phyloP scores from a whole-genome alignment of 2,329 filamentous ascomycete species.

The Chalaropsis thielavioides region DNA sequence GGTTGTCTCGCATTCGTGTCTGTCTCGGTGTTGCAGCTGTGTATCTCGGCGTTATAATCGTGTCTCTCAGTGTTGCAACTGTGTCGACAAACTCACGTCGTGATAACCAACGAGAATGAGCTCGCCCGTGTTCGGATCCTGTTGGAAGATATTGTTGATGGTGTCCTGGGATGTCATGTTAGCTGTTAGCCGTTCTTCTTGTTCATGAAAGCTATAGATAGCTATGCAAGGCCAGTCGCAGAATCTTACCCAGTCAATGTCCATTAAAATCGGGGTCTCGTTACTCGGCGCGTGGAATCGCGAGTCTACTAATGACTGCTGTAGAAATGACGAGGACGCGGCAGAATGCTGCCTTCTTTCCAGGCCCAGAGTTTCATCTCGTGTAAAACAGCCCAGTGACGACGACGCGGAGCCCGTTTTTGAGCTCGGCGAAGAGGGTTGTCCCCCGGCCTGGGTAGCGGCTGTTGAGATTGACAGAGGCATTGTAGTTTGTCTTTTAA shows the following conservation, averaged over 20 bases:
- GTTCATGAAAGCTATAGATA: neutral
- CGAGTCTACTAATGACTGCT: neutral
- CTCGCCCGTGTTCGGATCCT: constrained; percentile 28
- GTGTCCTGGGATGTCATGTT: constrained; percentile 22
- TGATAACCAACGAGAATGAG: constrained; percentile 28
- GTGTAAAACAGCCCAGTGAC: neutral
- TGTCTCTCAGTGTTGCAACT: constrained; percentile 22
- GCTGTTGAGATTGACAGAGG: neutral
- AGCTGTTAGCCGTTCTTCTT: neutral
- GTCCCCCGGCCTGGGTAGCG: neutral
- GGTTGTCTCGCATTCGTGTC: neutral
- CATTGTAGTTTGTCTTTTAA: neutral
- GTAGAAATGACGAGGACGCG: neutral
- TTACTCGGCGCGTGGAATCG: neutral
- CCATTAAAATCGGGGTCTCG: neutral
- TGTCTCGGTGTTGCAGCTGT: constrained; percentile 21
- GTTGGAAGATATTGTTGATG: constrained; percentile 27
- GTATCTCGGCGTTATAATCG: no score
- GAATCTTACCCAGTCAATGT: constrained; percentile 11
- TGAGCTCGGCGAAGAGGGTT: neutral
- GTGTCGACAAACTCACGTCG: constrained; percentile 25
- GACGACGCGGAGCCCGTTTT: neutral
- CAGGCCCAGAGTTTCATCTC: neutral
- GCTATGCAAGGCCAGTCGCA: neutral
- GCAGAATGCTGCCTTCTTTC: neutral